Percentiles rank a stretch among this genome's conserved stretches.
These are phyloP conservation scores for Leccinum subtestaceum DNA, from an alignment of 768 basidiomycete species.

Conservation along the genomic window DNA sequence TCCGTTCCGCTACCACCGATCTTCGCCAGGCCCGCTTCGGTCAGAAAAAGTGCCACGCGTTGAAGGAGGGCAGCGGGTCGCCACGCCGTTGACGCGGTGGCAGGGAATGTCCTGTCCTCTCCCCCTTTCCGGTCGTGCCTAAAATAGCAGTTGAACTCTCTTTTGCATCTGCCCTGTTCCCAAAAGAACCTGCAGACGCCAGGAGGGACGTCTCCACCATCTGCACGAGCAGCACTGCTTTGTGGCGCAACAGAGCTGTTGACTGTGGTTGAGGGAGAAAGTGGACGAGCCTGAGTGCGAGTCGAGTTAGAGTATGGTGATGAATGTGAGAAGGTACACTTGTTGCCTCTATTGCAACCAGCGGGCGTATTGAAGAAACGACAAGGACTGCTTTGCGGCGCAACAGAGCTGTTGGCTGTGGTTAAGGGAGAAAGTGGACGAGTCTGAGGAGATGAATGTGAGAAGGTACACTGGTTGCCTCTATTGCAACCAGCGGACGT, in stretches of 20 bases:
- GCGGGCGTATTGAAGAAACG: slow-evolving; percentile 38
- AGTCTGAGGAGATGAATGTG: slow-evolving; percentile 19
- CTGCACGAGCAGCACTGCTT: neutral
- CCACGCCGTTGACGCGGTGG: neutral
- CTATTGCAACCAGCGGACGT: slow-evolving; percentile 44
- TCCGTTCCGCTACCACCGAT: slow-evolving; percentile 43
- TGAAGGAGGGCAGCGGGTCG: slow-evolving; percentile 19
- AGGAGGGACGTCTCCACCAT: slow-evolving; percentile 13
- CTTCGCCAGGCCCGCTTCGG: slow-evolving; percentile 43
- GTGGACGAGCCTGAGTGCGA: neutral
- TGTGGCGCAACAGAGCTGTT: slow-evolving; percentile 2
- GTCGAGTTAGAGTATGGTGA: slow-evolving; percentile 1
- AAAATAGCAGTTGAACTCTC: slow-evolving; percentile 45
- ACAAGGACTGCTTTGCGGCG: neutral
- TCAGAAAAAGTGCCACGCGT: slow-evolving; percentile 44
- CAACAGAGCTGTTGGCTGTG: slow-evolving; percentile 2
- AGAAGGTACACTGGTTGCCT: slow-evolving; percentile 41
- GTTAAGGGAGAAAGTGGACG: slow-evolving; percentile 5
- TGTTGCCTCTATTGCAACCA: slow-evolving; percentile 45
- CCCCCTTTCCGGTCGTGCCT: slow-evolving; percentile 31
- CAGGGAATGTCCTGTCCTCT: slow-evolving; percentile 3
- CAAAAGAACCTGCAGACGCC: slow-evolving; percentile 50
- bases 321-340: slow-evolving; percentile 38
- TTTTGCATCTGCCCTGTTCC: slow-evolving; percentile 44
- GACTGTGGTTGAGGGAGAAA: slow-evolving; percentile 9